Evolutionary conservation across 805 yeast species (phyloP).

Genomic region (Ogataea angusta): DNA sequence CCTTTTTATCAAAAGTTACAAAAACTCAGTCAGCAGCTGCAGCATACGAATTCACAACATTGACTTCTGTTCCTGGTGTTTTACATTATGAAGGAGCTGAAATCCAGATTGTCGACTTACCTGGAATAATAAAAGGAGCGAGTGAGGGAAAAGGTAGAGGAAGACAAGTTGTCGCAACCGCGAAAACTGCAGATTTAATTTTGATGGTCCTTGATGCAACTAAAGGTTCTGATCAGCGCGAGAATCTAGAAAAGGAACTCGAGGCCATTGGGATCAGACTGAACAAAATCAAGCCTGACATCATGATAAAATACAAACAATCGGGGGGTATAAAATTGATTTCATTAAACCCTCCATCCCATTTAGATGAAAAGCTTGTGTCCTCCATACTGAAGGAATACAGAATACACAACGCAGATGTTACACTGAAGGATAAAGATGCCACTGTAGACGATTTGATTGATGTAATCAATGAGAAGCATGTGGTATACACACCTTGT

Average conservation of each 20-base stretch:
- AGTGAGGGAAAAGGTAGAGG: conserved; percentile 98
- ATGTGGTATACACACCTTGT: conserved; percentile 86
- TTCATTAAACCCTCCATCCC: conserved; percentile 75
- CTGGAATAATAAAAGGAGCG: conserved; percentile 97
- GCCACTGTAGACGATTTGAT: conserved; percentile 91
- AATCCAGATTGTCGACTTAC: conserved; percentile 94
- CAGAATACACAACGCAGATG: conserved; percentile 90
- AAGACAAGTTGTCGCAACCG: conserved; percentile 93
- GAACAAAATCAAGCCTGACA: conserved; percentile 77
- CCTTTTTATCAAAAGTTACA: conserved; percentile 83
- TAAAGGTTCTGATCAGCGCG: conserved; percentile 85
- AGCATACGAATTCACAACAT: conserved; percentile 89
- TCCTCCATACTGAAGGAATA: conserved; percentile 77
- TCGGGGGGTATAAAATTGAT: conserved; percentile 91
- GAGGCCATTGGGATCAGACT: conserved; percentile 93
- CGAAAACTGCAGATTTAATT: conserved; percentile 89
- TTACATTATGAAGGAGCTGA: conserved; percentile 95
- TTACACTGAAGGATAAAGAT: conserved; percentile 81
- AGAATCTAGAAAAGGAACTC: conserved; percentile 79
- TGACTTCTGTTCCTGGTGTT: conserved; percentile 96
- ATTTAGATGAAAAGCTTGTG: conserved; percentile 78
- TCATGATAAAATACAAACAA: conserved; percentile 71
- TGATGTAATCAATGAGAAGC: conserved; percentile 84
- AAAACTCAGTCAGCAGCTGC: conserved; percentile 95
- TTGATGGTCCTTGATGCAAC: conserved; percentile 96